These are phyloP conservation scores for Penicillium alfredii DNA, from an alignment of 495 filamentous ascomycete genomes.

Conservation along the genomic window DNA sequence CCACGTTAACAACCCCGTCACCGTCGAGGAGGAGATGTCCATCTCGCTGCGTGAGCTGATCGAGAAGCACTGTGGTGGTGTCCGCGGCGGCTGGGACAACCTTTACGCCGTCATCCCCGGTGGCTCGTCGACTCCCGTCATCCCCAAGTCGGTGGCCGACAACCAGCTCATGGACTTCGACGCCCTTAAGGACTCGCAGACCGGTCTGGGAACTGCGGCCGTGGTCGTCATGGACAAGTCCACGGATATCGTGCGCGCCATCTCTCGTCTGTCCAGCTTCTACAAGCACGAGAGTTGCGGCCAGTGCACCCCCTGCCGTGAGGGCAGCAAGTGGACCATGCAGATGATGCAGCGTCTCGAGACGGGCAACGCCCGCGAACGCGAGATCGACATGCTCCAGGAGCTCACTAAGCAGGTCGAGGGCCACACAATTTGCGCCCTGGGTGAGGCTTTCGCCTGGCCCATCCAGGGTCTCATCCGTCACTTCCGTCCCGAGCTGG, in stretches of 20 bases:
- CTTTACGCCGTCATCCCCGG: conserved; percentile 91
- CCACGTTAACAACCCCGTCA: conserved; percentile 96
- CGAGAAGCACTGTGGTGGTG: conserved; percentile 95
- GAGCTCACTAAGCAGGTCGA: conserved; percentile 99
- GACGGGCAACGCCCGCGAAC: conserved; percentile 74
- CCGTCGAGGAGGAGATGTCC: conserved; percentile 98
- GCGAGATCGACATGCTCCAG: conserved; percentile 99
- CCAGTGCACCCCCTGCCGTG: conserved; percentile 96
- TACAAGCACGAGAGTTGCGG: conserved; percentile 98
- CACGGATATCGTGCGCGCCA: conserved; percentile 89
- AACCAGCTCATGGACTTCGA: conserved; percentile 99
- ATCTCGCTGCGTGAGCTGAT: conserved; percentile 92
- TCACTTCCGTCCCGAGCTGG: conserved; percentile 93
- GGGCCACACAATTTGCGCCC: conserved; percentile 95
- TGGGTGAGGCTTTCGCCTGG: conserved; percentile 98
- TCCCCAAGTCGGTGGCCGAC: conserved; percentile 81
- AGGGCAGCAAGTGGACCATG: conserved; percentile 96
- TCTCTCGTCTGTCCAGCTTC: conserved; percentile 87
- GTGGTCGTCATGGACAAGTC: conserved; percentile 99
- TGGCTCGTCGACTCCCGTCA: conserved; percentile 91
- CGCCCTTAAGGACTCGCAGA: conserved; percentile 93
- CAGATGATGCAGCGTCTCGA: conserved; percentile 97
- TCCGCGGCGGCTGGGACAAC: conserved; percentile 97
- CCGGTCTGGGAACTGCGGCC: conserved; percentile 93
- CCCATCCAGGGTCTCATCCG: conserved; percentile 95